phyloP scores from a whole-genome alignment of 768 basidiomycete genomes.

The Pulveroboletus sp. region DNA sequence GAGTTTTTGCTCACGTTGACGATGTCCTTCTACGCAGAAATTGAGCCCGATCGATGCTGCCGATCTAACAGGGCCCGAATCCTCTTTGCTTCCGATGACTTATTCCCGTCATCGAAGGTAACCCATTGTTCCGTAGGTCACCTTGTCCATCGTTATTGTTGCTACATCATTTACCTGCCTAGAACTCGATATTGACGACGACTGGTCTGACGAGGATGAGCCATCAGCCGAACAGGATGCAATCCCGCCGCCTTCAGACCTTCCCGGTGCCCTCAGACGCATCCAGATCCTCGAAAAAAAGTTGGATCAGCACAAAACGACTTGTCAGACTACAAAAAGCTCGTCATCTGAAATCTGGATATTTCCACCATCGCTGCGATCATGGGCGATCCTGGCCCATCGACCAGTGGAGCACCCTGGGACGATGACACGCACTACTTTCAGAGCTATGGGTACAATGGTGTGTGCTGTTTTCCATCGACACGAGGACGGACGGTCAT shows the following conservation, averaged over 20 bases:
- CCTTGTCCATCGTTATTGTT: background rate
- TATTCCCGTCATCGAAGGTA: slow-evolving; percentile 78
- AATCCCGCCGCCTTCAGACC: slow-evolving; percentile 27
- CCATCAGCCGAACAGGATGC: slow-evolving; percentile 1
- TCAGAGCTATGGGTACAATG: slow-evolving; percentile 84
- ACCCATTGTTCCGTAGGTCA: slow-evolving; percentile 81
- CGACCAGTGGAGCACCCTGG: slow-evolving; percentile 33
- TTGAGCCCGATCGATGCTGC: slow-evolving; percentile 42
- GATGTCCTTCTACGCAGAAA: slow-evolving; percentile 41
- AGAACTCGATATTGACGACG: slow-evolving; percentile 67
- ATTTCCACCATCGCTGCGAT: slow-evolving; percentile 43
- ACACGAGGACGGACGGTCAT: background rate
- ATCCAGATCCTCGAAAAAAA: slow-evolving; percentile 62
- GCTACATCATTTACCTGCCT: background rate
- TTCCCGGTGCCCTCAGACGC: slow-evolving; percentile 37
- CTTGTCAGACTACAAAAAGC: slow-evolving; percentile 56
- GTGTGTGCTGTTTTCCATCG: slow-evolving; percentile 38
- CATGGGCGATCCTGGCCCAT: slow-evolving; percentile 34
- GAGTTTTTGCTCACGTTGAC: too few relatives aligned
- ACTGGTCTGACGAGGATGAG: slow-evolving; percentile 62
- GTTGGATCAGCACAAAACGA: slow-evolving; percentile 58
- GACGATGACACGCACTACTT: slow-evolving; percentile 97
- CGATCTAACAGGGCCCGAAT: slow-evolving; percentile 54
- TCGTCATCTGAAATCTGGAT: slow-evolving; percentile 56
- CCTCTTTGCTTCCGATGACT: slow-evolving; percentile 78